Evolutionary conservation across 176 grass and related monocot genomes (phyloP).

Genomic region (Bolboschoenus planiculmis): DNA sequence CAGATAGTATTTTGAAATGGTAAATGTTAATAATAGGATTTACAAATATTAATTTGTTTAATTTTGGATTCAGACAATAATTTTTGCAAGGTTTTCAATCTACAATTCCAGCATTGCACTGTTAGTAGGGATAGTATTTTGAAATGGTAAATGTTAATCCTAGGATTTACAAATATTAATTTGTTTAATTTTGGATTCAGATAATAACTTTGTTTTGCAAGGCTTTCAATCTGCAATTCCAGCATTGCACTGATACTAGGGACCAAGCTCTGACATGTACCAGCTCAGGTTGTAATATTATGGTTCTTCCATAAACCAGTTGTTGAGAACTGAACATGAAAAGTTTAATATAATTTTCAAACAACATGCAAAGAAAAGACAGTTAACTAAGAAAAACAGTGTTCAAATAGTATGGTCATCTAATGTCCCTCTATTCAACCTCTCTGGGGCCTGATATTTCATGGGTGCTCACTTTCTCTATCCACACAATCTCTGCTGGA

Average conservation of each 20-base stretch:
- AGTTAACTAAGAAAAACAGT: background rate
- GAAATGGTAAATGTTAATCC: background rate
- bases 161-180: background rate
- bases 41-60: background rate
- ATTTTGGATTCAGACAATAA: background rate
- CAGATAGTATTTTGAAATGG: background rate
- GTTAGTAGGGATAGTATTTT: conserved; percentile 9
- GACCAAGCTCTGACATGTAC: background rate
- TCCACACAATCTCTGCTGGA: too few relatives aligned
- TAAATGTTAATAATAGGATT: background rate
- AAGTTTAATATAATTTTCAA: background rate
- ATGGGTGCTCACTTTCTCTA: too few relatives aligned
- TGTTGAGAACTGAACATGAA: background rate
- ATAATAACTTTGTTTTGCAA: background rate
- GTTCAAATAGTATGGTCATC: background rate
- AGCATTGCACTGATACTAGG: background rate
- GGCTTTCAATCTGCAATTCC: too few relatives aligned
- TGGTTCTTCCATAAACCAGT: background rate
- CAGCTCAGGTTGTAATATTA: background rate
- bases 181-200: background rate
- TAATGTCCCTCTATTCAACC: too few relatives aligned
- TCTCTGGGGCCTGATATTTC: too few relatives aligned
- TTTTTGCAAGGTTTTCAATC: background rate
- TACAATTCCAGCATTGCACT: too few relatives aligned
- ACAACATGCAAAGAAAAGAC: background rate